Evolutionary conservation across 768 basidiomycete genomes (phyloP).

Genomic region (Kwoniella sp.): DNA sequence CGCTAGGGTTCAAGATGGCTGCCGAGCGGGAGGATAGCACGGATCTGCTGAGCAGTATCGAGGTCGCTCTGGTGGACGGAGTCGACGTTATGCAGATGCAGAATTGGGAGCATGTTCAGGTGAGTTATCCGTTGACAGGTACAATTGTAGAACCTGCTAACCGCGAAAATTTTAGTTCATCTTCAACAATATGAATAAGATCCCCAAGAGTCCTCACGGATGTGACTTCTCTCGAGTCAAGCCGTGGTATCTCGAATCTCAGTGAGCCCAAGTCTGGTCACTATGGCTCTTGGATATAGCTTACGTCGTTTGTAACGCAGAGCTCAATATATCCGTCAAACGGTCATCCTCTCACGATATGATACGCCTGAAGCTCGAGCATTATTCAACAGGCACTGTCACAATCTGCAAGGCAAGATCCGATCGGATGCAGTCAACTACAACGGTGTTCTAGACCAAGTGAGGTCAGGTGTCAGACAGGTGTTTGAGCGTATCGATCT

Average conservation of each 20-base stretch:
- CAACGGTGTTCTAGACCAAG: conserved; percentile 65
- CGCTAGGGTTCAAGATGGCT: conserved; percentile 82
- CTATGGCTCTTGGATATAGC: no score
- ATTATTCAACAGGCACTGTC: conserved; percentile 72
- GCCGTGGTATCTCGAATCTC: conserved; percentile 94
- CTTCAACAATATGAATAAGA: conserved; percentile 77
- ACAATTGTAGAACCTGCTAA: no score
- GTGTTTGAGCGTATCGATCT: conserved; percentile 59
- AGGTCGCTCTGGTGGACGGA: conserved; percentile 86
- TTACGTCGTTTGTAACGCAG: conserved; percentile 59
- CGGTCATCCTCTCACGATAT: conserved; percentile 79
- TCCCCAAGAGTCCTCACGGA: conserved; percentile 90
- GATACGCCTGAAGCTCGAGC: conserved; percentile 86
- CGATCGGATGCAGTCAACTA: conserved; percentile 66
- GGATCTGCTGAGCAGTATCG: conserved; percentile 92
- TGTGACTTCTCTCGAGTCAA: conserved; percentile 96
- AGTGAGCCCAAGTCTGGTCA: conserved; percentile 63
- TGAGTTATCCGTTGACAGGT: conserved; percentile 51
- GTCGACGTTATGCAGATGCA: conserved; percentile 93
- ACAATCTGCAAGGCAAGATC: conserved; percentile 83
- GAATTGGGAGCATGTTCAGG: conserved; percentile 98
- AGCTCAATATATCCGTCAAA: conserved; percentile 82
- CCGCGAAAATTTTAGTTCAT: conserved; percentile 65
- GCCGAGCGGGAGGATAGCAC: conserved; percentile 93
- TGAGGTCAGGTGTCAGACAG: conserved; percentile 82